These are phyloP conservation scores for Dryadomyces quercivorus DNA, from an alignment of 2,329 filamentous ascomycete genomes.

Conservation along the genomic window DNA sequence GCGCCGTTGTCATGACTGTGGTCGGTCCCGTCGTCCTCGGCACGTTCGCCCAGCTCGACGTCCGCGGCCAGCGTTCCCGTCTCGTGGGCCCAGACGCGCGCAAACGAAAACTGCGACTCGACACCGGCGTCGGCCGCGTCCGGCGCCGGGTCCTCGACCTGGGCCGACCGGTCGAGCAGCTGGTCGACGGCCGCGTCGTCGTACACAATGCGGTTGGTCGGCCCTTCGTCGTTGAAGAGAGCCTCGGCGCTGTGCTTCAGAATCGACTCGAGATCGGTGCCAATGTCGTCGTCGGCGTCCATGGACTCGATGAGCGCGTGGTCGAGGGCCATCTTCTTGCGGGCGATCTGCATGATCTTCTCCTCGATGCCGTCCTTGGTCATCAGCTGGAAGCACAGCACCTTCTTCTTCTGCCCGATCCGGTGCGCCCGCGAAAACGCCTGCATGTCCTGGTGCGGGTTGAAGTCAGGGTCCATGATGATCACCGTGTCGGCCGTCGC, in stretches of 20 bases:
- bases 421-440: constrained; percentile 88
- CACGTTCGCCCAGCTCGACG: constrained; percentile 31
- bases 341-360: constrained; percentile 89
- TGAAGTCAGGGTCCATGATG: constrained; percentile 93
- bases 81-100: constrained; percentile 85
- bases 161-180: constrained; percentile 69
- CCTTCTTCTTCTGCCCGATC: constrained; percentile 92
- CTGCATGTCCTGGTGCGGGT: constrained; percentile 95
- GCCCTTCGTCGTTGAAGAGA: constrained; percentile 65
- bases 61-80: constrained; percentile 53
- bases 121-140: constrained; percentile 47
- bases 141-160: constrained; percentile 53
- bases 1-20: constrained; percentile 24
- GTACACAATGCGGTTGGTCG: constrained; percentile 65
- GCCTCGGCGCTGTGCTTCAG: constrained; percentile 78
- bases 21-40: constrained; percentile 30
- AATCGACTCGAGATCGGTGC: constrained; percentile 74
- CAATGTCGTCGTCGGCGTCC: constrained; percentile 68
- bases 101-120: constrained; percentile 78
- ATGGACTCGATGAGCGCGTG: constrained; percentile 90
- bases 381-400: constrained; percentile 89
- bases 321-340: constrained; percentile 91
- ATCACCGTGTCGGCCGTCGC: constrained; percentile 97
- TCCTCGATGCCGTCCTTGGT: constrained; percentile 84
- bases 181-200: constrained; percentile 75